These are phyloP conservation scores for Choanephora cucurbitarum DNA, from an alignment of 371 early-diverging fungal genomes.

Conservation along the genomic window DNA sequence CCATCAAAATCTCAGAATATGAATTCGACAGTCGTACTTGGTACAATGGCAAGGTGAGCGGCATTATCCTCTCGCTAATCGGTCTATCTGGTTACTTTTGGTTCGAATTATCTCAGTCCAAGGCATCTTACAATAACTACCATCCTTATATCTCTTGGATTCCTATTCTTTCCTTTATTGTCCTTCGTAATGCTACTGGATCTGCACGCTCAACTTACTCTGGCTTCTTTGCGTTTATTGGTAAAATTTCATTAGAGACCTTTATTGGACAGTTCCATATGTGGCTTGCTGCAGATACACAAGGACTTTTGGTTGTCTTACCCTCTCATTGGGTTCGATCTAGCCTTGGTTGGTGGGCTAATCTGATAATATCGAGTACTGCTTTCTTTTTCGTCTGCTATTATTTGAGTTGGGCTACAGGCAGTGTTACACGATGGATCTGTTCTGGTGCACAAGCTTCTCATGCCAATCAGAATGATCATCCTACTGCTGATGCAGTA, in stretches of 20 bases:
- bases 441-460: conserved; percentile 19
- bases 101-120: conserved; percentile 48
- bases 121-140: conserved; percentile 53
- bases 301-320: conserved; percentile 58
- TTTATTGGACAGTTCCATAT: conserved; percentile 82
- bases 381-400: conserved; percentile 62
- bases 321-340: conserved; percentile 32
- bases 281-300: conserved; percentile 76
- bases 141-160: conserved; percentile 71
- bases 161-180: conserved; percentile 61
- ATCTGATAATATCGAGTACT: conserved; percentile 48
- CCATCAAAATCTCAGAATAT: conserved; percentile 48
- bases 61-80: conserved; percentile 31
- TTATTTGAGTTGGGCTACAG: conserved; percentile 54
- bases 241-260: conserved; percentile 71
- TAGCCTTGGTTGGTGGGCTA: conserved; percentile 56
- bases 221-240: conserved; percentile 59
- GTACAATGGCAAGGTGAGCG: conserved; percentile 30
- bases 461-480: not conserved
- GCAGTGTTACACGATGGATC: conserved; percentile 50
- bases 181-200: conserved; percentile 66
- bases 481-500: conserved; percentile 2
- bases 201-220: conserved; percentile 53
- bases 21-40: conserved; percentile 40
- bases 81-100: conserved; percentile 50